Evolutionary conservation across 2,329 filamentous ascomycete genomes (phyloP), one percentile per base, ranked within the genome.

Genomic region (Fusarium camptoceras): DNA sequence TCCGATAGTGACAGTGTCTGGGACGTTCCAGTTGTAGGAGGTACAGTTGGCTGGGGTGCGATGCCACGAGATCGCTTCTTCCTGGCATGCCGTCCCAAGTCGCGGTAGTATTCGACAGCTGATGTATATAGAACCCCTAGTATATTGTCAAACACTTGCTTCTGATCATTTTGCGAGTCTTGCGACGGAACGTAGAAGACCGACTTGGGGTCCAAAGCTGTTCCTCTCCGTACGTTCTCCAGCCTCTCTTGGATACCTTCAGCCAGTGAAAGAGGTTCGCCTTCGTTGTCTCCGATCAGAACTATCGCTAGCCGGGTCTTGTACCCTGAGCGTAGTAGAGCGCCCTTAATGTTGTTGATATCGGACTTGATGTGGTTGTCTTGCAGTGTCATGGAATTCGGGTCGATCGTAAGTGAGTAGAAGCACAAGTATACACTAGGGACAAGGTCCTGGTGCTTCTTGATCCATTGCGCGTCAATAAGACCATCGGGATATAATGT

Each of bases 351-450:
- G 30, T 87, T 88, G 78, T 91, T 94, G 75, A 99, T 94, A 75
- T 98, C 94, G 10, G 89, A 89, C 78, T 97, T 97, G 44, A 98
- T 85, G 76, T 93, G 90, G 77, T 96, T 96, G 78, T 98, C 95
- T 69, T 92, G 87, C n/a, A 94, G 81, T 8, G 90, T 93, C 56
- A 91, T 90, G 62, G 91, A 87, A n/a, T 88, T 91, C 1, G 89
- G 83, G 74, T 97, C 92, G 24, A 90, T 87, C 6, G 88, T 89
- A 60, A 98, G 88, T 37, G 87, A 86, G 77, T 97, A 97, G 81
- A 97, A 96, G 70, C 91, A 92, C 31, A 97, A 80, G 72, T 93
- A 91, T 27, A 93, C 87, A 66, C 93, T 92, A 3, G 95, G 95
- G 24, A 98, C 86, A 20, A 94, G 84, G 54, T 92, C 85, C 76